Percentiles rank a stretch among this genome's conserved stretches.
Conservation (phyloP, 148 eudicot species). For the Talinum fruticosum region DNA sequence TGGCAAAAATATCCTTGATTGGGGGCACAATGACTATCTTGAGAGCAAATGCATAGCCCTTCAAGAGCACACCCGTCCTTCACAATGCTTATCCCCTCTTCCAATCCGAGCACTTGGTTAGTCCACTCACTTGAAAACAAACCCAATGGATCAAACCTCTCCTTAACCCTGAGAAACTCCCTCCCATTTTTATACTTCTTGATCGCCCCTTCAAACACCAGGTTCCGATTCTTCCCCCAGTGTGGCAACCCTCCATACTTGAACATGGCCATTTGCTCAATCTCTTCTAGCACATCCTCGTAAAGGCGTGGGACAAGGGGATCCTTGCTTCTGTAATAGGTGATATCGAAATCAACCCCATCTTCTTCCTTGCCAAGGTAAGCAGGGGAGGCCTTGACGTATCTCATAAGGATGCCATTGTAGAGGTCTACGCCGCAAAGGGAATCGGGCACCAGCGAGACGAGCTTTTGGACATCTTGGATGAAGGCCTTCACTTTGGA, state of each 20-base stretch:
- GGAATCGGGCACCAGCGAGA: constrained; percentile 41
- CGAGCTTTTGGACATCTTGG: constrained; percentile 51
- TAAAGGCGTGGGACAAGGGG: constrained; percentile 53
- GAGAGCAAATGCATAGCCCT: constrained; percentile 62
- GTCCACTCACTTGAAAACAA: constrained; percentile 68
- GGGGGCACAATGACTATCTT: constrained; percentile 68
- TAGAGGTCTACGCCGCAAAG: constrained; percentile 44
- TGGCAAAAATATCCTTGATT: constrained; percentile 54
- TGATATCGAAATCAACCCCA: constrained; percentile 54
- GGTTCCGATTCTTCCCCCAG: constrained; percentile 73
- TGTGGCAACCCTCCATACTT: constrained; percentile 66
- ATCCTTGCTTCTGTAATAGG: constrained; percentile 65
- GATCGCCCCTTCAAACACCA: constrained; percentile 52
- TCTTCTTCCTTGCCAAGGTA: constrained; percentile 64
- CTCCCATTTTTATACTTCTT: constrained; percentile 37
- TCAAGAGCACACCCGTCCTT: constrained; percentile 66
- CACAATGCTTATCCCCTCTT: constrained; percentile 28
- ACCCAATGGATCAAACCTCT: constrained; percentile 51
- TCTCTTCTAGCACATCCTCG: constrained; percentile 53
- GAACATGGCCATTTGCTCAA: constrained; percentile 60
- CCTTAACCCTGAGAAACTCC: constrained; percentile 47
- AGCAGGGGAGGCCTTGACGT: constrained; percentile 59
- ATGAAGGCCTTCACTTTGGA: constrained; percentile 53
- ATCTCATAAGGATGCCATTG: constrained; percentile 62
- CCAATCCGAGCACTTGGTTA: constrained; percentile 49